Base-by-base conservation (phyloP, 768 basidiomycete genomes). In the Trametopsis cervina region DNA sequence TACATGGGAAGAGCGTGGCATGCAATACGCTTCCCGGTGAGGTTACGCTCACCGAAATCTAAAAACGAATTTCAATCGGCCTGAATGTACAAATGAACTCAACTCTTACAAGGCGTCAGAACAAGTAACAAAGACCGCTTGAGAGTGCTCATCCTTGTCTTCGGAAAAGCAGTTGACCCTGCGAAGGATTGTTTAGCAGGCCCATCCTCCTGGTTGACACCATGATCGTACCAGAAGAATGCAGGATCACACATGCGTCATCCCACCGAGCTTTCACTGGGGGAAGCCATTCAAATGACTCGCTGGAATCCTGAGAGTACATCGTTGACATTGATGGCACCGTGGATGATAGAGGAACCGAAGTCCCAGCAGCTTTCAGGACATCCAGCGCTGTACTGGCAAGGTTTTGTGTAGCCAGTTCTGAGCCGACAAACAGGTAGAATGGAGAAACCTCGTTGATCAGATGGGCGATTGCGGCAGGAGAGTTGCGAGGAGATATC, bases 381-480 rank as follows among this genome's bases (percentile, higher is more conserved):
- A 60, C 44, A 1, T 52, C 44, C 1, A 66, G 40, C 1, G 64
- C 56, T 4, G 46, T 41, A 1, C 59, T 23, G 2, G 50, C 45
- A 5, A 67, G 57, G 6, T 56, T 46, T 23, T 49, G 46, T 45
- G 62, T 59, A 2, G 65, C 25, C 3, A 48, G 46, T 13, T 67
- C 67, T 3, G 46, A 42, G 6, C 63, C 59, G 39, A 66, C 59
- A 12, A 67, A 59, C 13, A 70, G n/a, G 42, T 60, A 51, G 1
- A 29, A 43, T 3, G 56, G 56, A 9, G 50, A 50, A 1, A 50
- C 57, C 40, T 55, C 55, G 24, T 36, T 25, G 11, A 68, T 20
- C 0, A 70, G 62, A 37, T 68, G 57, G 1, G 66, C 66, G 5
- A 66, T 50, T 1, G 57, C 61, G 3, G 45, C 46, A 10, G 57